Evolutionary conservation across 2,329 filamentous ascomycete genomes (phyloP), one percentile per base, ranked within the genome.

Genomic region (Aspergillus fischeri): DNA sequence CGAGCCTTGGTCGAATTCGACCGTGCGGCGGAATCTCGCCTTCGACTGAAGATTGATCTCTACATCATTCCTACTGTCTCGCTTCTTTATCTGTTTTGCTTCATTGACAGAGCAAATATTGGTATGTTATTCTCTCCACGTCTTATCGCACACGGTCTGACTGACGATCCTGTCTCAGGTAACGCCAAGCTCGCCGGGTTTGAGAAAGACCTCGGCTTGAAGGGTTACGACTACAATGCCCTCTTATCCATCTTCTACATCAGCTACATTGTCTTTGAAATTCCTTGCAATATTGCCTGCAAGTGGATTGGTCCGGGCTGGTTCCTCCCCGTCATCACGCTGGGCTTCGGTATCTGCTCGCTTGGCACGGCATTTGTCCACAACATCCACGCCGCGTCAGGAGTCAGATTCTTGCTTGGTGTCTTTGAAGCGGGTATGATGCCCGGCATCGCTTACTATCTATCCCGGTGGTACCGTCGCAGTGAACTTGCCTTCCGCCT

Each of bases 81-180:
- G 0, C 56, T 89, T 0, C 74, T 90, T 3, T 90, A 90, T 64
- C 78, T 90, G 0, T 89, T 90, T 65, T 89, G 86, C 73, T 90
- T 89, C 72, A 89, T 90, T 61, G 87, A 90, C 64, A 80, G 87
- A n/a, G 85, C 87, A 25, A 90, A 90, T 60, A 87, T 91, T 41
- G 87, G 86, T 86, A 67, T 8, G 59, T 54, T 17, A 25, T 42
- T 21, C 3, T 7, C n/a, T 11, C 35, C 32, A 7, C 14, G 2
- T 35, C 5, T 17, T 38, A 47, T 24, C 28, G 20, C 28, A 24
- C 20, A 21, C 2, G 6, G 14, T 10, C 42, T 45, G 20, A 45
- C 42, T 6, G 20, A 45, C 14, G 4, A 10, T 21, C 21, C 42
- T 5, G 20, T 45, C 42, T 7, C 44, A 87, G 85, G 86, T n/a